Base-by-base conservation (phyloP, 1,284 basidiomycete species). In the Inonotus hispidus region DNA sequence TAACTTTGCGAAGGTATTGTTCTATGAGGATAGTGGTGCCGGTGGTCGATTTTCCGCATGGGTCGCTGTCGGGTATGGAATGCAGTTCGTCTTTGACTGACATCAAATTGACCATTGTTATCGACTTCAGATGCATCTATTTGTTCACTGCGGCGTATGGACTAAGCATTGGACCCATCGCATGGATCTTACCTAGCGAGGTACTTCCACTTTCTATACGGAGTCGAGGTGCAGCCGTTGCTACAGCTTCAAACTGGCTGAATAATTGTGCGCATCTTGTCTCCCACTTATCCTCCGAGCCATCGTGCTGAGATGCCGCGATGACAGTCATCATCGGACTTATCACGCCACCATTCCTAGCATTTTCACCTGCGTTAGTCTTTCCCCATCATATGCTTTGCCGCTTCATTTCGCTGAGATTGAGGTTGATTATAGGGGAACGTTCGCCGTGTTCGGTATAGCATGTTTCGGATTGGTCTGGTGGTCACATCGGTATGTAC, bases 141-240 rank as follows among this genome's bases (percentile, higher is more conserved):
- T 68, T 80, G 10, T 95, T 93, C 75, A 93, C 92, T 29, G 84
- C 83, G 60, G 86, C 88, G 27, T 95, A 93, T 70, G 92, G 92
- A 1, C 74, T 86, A 47, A 92, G 89, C 41, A 87, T 91, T 70
- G 93, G 93, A 0, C 93, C 93, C 1, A 83, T 92, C 65, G 90
- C 87, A 11, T 95, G 93, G 91, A 83, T 92, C 1, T 78, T 92
- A 1, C 86, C 89, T 0, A 85, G 82, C 65, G 91, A 93, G 73
- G 87, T 95, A 23, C 94, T 95, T 73, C 88, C 93, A 4, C 77
- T 93, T n/a, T 89, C 90, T 7, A 84, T 94, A 72, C 80, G 93
- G 68, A 87, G 91, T 65, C 87, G 87, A 70, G 93, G 93, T 64
- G 91, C 93, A 4, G 83, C 90, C 23, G 69, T 95, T 21, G 86